Percentiles rank a stretch among this genome's conserved stretches.
These are phyloP conservation scores for Backusella westeae DNA, from an alignment of 192 early-diverging fungal species.

Conservation along the genomic window DNA sequence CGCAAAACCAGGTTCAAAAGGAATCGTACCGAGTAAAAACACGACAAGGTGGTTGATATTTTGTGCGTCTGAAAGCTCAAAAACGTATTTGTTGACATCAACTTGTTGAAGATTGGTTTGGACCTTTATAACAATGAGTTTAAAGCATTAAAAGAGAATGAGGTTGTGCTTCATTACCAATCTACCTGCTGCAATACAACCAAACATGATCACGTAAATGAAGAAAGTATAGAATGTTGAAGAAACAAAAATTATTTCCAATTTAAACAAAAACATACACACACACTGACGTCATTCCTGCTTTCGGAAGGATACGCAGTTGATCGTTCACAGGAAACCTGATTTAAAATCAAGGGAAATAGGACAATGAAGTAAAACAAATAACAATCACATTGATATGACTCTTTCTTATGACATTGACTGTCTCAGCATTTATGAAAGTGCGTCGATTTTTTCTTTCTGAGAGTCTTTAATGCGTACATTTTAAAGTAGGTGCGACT, in stretches of 20 bases:
- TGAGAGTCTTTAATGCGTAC: too few relatives aligned
- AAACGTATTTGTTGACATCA: slow-evolving; percentile 83
- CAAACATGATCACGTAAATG: slow-evolving; percentile 9
- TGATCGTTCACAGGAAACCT: too few relatives aligned
- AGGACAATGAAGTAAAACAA: too few relatives aligned
- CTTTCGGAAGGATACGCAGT: too few relatives aligned
- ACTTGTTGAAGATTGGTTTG: slow-evolving; percentile 92
- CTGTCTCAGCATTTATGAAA: too few relatives aligned
- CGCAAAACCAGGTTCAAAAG: slow-evolving; percentile 87
- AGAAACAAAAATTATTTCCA: neutral
- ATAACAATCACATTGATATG: too few relatives aligned
- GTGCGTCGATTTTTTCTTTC: too few relatives aligned
- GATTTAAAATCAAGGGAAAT: too few relatives aligned
- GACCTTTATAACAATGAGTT: slow-evolving; percentile 45
- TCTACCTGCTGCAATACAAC: slow-evolving; percentile 16
- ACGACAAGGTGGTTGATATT: slow-evolving; percentile 95
- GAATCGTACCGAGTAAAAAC: slow-evolving; percentile 81
- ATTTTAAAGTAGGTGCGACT: too few relatives aligned
- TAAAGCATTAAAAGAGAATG: neutral
- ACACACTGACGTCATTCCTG: neutral
- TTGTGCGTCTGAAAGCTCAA: slow-evolving; percentile 83
- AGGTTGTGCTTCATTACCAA: neutral
- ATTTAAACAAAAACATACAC: neutral
- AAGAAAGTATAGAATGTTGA: neutral
- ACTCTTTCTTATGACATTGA: too few relatives aligned